Evolutionary conservation across 139 green algal species (phyloP).

Genomic region (Chlorella vulgaris): DNA sequence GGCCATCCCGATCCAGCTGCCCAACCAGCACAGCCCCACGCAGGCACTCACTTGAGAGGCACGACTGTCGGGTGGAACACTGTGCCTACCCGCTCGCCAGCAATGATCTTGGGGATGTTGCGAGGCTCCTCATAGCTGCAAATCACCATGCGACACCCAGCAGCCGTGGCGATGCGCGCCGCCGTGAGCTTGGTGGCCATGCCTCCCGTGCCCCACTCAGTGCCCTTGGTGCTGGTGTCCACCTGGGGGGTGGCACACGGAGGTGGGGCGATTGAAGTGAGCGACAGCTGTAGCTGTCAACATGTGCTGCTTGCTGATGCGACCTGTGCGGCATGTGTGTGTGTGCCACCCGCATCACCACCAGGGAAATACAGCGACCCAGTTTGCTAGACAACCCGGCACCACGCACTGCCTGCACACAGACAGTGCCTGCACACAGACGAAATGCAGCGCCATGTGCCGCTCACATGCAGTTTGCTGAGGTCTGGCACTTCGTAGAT

Average conservation of each 20-base stretch:
- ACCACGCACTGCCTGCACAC: too few relatives aligned
- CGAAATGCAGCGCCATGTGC: too few relatives aligned
- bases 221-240: conserved; percentile 69
- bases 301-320: too few relatives aligned
- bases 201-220: conserved; percentile 91
- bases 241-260: conserved; percentile 34
- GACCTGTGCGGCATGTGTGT: too few relatives aligned
- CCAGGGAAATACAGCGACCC: too few relatives aligned
- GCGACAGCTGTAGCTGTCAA: too few relatives aligned
- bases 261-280: neutral
- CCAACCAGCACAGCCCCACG: neutral
- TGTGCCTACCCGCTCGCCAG: conserved; percentile 49
- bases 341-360: too few relatives aligned
- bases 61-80: conserved; percentile 68
- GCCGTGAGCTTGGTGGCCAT: conserved; percentile 97
- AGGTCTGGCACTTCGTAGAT: conserved; percentile 85
- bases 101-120: conserved; percentile 61
- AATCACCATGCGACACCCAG: conserved; percentile 83
- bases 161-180: conserved; percentile 87
- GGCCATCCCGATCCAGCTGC: neutral
- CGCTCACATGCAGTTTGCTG: conserved; percentile 55
- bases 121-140: conserved; percentile 58
- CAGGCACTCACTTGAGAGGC: conserved; percentile 22
- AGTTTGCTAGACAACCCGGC: neutral
- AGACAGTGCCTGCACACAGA: too few relatives aligned